These are phyloP conservation scores for Inga oerstediana DNA, from an alignment of 306 rosid genomes.

Conservation along the genomic window DNA sequence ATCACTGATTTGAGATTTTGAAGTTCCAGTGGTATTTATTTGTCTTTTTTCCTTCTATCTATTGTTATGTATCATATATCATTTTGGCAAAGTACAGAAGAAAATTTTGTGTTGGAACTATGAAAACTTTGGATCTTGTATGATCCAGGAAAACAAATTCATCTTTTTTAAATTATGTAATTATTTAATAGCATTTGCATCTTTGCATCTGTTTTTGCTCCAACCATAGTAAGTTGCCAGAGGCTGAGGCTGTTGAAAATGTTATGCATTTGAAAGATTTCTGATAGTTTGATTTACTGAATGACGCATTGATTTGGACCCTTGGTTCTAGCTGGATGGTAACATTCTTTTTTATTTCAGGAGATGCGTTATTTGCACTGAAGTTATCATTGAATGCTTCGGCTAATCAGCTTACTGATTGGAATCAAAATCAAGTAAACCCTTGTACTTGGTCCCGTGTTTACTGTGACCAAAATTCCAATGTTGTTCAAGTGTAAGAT, in stretches of 20 bases:
- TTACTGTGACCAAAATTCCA: constrained; percentile 54
- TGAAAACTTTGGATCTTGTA: neutral
- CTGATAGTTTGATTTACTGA: constrained; percentile 10
- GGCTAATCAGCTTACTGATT: constrained; percentile 68
- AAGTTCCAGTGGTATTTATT: too few relatives aligned
- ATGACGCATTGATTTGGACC: constrained; percentile 21
- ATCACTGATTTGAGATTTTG: too few relatives aligned
- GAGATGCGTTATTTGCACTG: constrained; percentile 81
- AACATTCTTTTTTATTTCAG: constrained; percentile 52
- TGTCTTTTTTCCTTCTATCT: neutral
- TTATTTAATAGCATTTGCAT: neutral
- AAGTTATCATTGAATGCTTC: constrained; percentile 65
- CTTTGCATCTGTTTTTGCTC: neutral
- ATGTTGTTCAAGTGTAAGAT: constrained; percentile 80
- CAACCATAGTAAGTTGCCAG: neutral
- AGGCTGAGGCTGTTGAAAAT: neutral
- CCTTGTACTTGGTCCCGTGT: constrained; percentile 97
- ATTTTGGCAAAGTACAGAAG: neutral
- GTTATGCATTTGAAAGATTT: neutral
- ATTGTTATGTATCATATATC: neutral
- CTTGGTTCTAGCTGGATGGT: constrained; percentile 29
- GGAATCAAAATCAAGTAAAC: constrained; percentile 88
- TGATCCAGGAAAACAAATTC: neutral
- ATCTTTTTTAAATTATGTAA: neutral
- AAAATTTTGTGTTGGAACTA: neutral